Evolutionary conservation across 208 protist genomes (phyloP).

Genomic region (Leishmania gerbilli): DNA sequence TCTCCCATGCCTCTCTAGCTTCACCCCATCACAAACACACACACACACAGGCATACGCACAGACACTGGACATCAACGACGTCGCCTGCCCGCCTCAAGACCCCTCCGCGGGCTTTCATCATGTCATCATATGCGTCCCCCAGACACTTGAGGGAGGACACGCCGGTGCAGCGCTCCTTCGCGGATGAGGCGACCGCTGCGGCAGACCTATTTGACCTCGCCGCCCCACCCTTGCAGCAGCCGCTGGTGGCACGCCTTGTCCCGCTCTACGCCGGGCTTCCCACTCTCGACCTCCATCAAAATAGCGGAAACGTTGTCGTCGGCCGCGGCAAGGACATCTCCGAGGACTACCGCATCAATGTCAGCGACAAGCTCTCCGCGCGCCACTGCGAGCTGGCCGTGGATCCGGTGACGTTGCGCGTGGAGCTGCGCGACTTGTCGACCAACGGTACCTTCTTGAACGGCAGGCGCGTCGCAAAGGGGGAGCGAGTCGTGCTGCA

Average conservation of each 20-base stretch:
- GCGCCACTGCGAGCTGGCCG: constrained; percentile 68
- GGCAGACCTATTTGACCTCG: constrained; percentile 77
- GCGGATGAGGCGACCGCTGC: constrained; percentile 26
- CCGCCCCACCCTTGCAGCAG: constrained; percentile 63
- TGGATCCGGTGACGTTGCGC: constrained; percentile 57
- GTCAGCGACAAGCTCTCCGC: constrained; percentile 53
- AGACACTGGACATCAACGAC: background rate
- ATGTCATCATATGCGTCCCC: background rate
- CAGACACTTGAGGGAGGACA: background rate
- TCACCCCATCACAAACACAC: constrained; percentile 1
- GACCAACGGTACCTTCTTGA: constrained; percentile 84
- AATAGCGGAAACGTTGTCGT: constrained; percentile 49
- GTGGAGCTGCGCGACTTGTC: constrained; percentile 67
- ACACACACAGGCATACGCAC: constrained; percentile 11
- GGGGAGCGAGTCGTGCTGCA: constrained; percentile 44
- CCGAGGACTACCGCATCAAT: constrained; percentile 58
- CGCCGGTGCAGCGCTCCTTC: constrained; percentile 15
- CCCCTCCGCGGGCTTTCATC: background rate
- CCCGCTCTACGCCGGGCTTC: constrained; percentile 28
- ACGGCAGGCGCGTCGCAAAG: constrained; percentile 59
- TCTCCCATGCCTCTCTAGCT: background rate
- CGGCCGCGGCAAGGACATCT: constrained; percentile 75
- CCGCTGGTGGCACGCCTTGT: constrained; percentile 78
- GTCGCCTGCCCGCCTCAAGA: background rate
- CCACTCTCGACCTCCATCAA: constrained; percentile 40